Conservation (phyloP, 2,329 filamentous ascomycete genomes). For the Tolypocladium pustulatum region DNA sequence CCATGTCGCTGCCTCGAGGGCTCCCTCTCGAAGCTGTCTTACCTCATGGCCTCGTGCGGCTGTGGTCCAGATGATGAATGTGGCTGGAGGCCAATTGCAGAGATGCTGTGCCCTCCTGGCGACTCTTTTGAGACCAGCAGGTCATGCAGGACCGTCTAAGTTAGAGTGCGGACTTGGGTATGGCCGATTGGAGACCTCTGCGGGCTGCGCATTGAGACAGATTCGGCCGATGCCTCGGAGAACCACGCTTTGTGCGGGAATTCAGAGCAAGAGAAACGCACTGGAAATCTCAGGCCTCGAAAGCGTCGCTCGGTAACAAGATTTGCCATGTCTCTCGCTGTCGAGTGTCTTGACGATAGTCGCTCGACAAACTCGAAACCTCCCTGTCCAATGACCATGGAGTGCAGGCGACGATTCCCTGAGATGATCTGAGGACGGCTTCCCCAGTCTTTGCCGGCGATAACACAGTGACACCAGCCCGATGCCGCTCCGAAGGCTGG, state of each 20-base stretch:
- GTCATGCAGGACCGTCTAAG: background rate
- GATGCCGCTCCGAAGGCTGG: background rate
- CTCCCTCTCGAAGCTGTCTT: background rate
- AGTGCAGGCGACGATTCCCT: background rate
- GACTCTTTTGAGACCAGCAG: background rate
- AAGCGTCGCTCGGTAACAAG: background rate
- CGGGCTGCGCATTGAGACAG: background rate
- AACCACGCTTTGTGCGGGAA: background rate
- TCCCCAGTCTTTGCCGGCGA: background rate
- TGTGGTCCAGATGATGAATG: background rate
- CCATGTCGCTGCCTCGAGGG: background rate
- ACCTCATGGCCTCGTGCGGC: background rate
- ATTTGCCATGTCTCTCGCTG: background rate
- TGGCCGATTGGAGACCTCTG: background rate
- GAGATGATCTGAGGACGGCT: background rate
- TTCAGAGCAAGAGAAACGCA: background rate
- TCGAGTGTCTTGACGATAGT: background rate
- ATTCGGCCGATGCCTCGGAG: background rate
- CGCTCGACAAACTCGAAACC: background rate
- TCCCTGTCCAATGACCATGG: background rate
- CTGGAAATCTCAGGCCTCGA: background rate
- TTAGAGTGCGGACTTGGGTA: too few species aligned
- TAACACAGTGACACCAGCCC: background rate
- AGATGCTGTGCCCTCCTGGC: background rate
- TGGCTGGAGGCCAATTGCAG: background rate